These are phyloP conservation scores for Spathaspora hagerdaliae DNA, from an alignment of 805 yeast genomes.

Conservation along the genomic window DNA sequence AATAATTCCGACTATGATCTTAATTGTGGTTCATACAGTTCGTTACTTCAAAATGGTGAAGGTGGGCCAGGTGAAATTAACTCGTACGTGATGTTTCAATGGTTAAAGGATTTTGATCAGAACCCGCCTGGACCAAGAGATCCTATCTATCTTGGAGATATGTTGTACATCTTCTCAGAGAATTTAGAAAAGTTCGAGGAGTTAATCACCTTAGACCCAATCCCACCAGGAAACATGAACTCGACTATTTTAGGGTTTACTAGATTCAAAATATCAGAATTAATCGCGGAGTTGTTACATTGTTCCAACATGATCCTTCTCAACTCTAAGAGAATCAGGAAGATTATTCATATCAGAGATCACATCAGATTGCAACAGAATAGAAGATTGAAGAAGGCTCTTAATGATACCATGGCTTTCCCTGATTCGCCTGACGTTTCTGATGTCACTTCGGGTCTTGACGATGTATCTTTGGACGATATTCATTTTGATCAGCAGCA, in stretches of 20 bases:
- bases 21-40: slow-evolving; percentile 77
- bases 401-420: slow-evolving; percentile 24
- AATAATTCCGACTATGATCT: slow-evolving; percentile 94
- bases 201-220: slow-evolving; percentile 45
- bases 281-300: slow-evolving; percentile 90
- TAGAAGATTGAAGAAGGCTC: slow-evolving; percentile 43
- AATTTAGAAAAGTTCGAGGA: slow-evolving; percentile 66
- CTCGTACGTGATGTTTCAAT: slow-evolving; percentile 38
- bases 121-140: slow-evolving; percentile 93
- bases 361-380: slow-evolving; percentile 44
- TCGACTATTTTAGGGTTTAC: slow-evolving; percentile 76
- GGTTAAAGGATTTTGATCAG: slow-evolving; percentile 56
- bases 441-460: slow-evolving; percentile 34
- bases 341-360: slow-evolving; percentile 66
- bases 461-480: slow-evolving; percentile 31
- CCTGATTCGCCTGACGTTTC: slow-evolving; percentile 17
- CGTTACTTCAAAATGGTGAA: slow-evolving; percentile 38
- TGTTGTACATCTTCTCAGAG: slow-evolving; percentile 73
- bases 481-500: slow-evolving; percentile 17
- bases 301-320: slow-evolving; percentile 96
- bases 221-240: slow-evolving; percentile 13
- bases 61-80: slow-evolving; percentile 36
- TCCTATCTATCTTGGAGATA: slow-evolving; percentile 85
- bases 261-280: slow-evolving; percentile 83
- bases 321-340: slow-evolving; percentile 72